Conservation (phyloP, 192 early-diverging fungal species). For the Coemansia sp. region DNA sequence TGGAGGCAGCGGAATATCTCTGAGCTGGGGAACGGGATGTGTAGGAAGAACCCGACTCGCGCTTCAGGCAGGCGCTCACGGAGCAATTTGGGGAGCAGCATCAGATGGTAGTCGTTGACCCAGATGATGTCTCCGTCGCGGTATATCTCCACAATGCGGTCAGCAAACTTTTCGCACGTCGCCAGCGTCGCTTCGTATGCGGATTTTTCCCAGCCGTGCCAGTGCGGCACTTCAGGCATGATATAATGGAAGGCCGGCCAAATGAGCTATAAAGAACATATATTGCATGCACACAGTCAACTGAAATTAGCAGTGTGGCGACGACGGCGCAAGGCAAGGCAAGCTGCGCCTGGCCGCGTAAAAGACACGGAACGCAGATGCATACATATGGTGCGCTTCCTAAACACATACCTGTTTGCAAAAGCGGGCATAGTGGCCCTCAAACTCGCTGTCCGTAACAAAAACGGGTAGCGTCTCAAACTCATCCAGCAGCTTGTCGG, state of each 20-base stretch:
- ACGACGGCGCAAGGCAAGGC: background rate
- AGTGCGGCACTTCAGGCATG: conserved; percentile 82
- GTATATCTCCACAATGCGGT: conserved; percentile 75
- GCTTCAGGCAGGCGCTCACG: conserved; percentile 80
- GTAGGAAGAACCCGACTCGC: conserved; percentile 93
- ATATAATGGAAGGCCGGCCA: conserved; percentile 99
- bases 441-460: conserved; percentile 74
- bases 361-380: background rate
- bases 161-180: conserved; percentile 84
- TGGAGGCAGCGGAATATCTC: conserved; percentile 93
- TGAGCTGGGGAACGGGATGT: conserved; percentile 94
- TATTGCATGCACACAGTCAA: background rate
- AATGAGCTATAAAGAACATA: conserved; percentile 62
- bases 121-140: conserved; percentile 87
- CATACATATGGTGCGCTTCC: background rate
- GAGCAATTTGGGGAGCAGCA: conserved; percentile 88
- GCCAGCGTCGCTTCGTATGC: conserved; percentile 82
- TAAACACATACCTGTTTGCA: conserved; percentile 77
- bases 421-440: conserved; percentile 91
- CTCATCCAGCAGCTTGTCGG: conserved; percentile 59
- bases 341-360: background rate
- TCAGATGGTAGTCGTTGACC: conserved; percentile 98
- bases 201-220: conserved; percentile 71
- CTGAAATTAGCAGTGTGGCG: background rate
- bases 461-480: conserved; percentile 78